Evolutionary conservation across 2,329 filamentous ascomycete genomes (phyloP).

Genomic region (Cercospora sp.): DNA sequence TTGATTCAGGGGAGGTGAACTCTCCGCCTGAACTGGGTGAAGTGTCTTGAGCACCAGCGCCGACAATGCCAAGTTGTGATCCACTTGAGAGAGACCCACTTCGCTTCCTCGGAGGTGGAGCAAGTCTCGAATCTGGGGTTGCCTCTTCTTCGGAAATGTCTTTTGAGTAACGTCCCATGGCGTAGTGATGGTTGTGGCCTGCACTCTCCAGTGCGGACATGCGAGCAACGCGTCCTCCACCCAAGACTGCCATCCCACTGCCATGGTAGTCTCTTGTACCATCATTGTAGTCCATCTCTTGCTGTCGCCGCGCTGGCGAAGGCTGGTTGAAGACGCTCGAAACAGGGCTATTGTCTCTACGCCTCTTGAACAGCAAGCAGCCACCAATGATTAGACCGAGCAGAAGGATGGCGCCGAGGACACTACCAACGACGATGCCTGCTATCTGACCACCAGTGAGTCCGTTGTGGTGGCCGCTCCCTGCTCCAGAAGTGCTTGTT

Average conservation of each 20-base stretch:
- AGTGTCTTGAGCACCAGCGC: constrained; percentile 60
- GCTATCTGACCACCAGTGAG: constrained; percentile 85
- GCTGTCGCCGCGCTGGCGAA: constrained; percentile 56
- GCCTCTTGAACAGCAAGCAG: constrained; percentile 61
- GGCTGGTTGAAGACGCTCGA: constrained; percentile 88
- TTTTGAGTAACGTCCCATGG: constrained; percentile 47
- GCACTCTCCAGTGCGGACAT: constrained; percentile 91
- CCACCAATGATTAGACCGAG: constrained; percentile 60
- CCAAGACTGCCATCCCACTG: constrained; percentile 70
- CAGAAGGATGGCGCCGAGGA: constrained; percentile 71
- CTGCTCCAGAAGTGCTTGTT: constrained; percentile 34
- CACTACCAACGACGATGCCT: constrained; percentile 80
- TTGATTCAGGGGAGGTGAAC: constrained; percentile 83
- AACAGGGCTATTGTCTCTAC: constrained; percentile 60
- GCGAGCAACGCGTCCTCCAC: constrained; percentile 85
- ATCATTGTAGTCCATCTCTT: constrained; percentile 46
- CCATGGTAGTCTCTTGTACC: constrained; percentile 41
- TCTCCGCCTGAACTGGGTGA: constrained; percentile 75
- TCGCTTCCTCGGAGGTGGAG: constrained; percentile 60
- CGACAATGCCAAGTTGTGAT: constrained; percentile 57
- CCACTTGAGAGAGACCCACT: constrained; percentile 89
- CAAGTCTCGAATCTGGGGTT: constrained; percentile 60
- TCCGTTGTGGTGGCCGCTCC: constrained; percentile 60
- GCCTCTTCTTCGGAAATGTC: constrained; percentile 64
- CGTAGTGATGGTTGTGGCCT: constrained; percentile 48